A percentile compares a stretch with the other conserved stretches of the same genome.
These are phyloP conservation scores for Phanerodontia chrysosporium DNA, from an alignment of 768 basidiomycete species.

Conservation along the genomic window DNA sequence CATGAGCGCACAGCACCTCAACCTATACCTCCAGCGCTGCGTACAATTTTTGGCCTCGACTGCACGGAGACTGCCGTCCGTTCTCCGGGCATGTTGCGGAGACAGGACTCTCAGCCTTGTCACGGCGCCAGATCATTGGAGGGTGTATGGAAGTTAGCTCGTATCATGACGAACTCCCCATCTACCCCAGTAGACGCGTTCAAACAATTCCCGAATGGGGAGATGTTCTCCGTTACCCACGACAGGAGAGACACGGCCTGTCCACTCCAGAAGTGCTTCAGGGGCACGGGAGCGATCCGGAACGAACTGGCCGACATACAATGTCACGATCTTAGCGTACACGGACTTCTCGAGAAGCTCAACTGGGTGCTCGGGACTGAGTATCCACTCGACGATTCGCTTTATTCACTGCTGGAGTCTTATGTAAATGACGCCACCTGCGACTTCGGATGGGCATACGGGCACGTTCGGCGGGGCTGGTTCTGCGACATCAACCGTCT, in stretches of 20 bases:
- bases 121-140: neutral
- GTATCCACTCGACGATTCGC: neutral
- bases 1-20: too few species aligned
- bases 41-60: neutral
- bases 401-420: neutral
- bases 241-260: neutral
- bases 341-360: neutral
- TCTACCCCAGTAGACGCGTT: neutral
- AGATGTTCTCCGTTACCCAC: neutral
- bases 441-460: slow-evolving; percentile 5
- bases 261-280: neutral
- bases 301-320: neutral
- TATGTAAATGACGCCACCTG: neutral
- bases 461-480: neutral
- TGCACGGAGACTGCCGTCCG: neutral
- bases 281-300: neutral
- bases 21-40: neutral
- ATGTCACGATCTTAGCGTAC: neutral
- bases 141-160: neutral
- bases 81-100: neutral
- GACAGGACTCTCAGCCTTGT: neutral
- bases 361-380: neutral
- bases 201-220: neutral
- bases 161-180: neutral
- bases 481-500: neutral